Base-by-base conservation (phyloP, 2,329 filamentous ascomycete species). In the Apiospora phragmitis region DNA sequence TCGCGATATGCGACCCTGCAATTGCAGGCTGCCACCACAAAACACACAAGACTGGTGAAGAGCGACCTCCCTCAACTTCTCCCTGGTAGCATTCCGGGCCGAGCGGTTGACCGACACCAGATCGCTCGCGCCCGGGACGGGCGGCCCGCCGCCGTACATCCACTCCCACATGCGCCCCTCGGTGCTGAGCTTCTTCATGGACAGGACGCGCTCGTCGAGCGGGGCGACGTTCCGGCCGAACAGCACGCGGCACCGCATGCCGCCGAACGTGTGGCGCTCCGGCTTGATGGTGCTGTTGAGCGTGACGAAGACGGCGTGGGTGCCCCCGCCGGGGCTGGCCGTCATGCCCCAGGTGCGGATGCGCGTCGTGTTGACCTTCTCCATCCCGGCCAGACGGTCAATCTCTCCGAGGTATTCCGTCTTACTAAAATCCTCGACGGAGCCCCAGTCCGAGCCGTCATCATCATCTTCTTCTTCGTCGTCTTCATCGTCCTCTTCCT, bases 121-220 rank as follows among this genome's bases (percentile, higher is more conserved):
- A 5, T 65, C 62, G 42, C 70, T 70, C 4, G 84, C 80, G 4
- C 84, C 86, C 0, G 83, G 80, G 3, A 88, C 84, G 1, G 82
- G 80, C 0, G 82, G 79, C 0, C 85, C 86, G n/a, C 80, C 80
- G 24, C 86, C 87, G 74, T 90, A 90, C 85, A 90, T 87, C 83
- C 86, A 88, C 72, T 89, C 85, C 84, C 88, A 90, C 62, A 87
- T 81, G 47, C 80, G 80, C 0, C 84, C 88, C 76, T 90, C 88
- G 1, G 87, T 88, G n/a, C 86, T 86, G 26, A 87, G 77, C 2
- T 73, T 75, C 68, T 71, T 74, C 35, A 69, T 69, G 12, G 71
- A 51, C 24, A 71, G 38, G 38, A 70, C 49, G 65, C 21, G 42
- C 21, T 47, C 41, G 0, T 70, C 70, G 72, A 68, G 70, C 68